Conservation (phyloP, 805 yeast genomes). For the Spathaspora arborariae region DNA sequence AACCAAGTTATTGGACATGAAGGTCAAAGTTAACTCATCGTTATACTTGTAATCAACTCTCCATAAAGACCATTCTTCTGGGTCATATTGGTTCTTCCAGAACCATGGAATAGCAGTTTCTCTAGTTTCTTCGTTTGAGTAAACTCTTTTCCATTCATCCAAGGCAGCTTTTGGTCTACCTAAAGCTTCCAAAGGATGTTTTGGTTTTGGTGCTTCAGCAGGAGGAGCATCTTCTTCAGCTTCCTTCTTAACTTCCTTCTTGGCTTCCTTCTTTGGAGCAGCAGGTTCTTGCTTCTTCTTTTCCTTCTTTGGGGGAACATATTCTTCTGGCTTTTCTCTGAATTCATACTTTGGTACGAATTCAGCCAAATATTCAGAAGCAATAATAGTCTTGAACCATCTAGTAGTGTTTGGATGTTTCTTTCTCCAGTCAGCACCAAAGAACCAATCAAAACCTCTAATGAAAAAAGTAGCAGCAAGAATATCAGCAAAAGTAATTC, state of each 20-base stretch:
- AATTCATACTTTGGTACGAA: slow-evolving; percentile 51
- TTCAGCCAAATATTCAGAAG: slow-evolving; percentile 44
- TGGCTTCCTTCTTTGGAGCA: no score
- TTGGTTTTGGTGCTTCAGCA: slow-evolving; percentile 71
- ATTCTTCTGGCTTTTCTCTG: slow-evolving; percentile 63
- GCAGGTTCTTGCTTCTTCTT: slow-evolving; percentile 48
- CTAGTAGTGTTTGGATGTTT: slow-evolving; percentile 59
- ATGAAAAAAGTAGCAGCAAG: slow-evolving; percentile 44
- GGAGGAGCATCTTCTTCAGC: slow-evolving; percentile 39
- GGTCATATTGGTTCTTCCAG: slow-evolving; percentile 88
- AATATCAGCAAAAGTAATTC: slow-evolving; percentile 54
- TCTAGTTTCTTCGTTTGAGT: slow-evolving; percentile 97
- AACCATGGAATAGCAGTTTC: slow-evolving; percentile 93
- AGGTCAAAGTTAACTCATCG: slow-evolving; percentile 93
- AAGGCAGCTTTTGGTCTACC: slow-evolving; percentile 67
- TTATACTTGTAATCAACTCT: slow-evolving; percentile 95
- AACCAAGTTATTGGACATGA: slow-evolving; percentile 96
- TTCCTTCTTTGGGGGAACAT: slow-evolving; percentile 74
- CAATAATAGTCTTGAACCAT: slow-evolving; percentile 62
- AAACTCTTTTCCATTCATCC: slow-evolving; percentile 94
- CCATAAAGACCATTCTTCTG: slow-evolving; percentile 92
- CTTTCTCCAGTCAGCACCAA: slow-evolving; percentile 64
- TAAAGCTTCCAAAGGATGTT: slow-evolving; percentile 86
- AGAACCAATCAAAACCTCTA: slow-evolving; percentile 56
- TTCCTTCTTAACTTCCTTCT: slow-evolving; percentile 29